Conservation (phyloP, 2,329 filamentous ascomycete species). For the Talaromyces sp. region DNA sequence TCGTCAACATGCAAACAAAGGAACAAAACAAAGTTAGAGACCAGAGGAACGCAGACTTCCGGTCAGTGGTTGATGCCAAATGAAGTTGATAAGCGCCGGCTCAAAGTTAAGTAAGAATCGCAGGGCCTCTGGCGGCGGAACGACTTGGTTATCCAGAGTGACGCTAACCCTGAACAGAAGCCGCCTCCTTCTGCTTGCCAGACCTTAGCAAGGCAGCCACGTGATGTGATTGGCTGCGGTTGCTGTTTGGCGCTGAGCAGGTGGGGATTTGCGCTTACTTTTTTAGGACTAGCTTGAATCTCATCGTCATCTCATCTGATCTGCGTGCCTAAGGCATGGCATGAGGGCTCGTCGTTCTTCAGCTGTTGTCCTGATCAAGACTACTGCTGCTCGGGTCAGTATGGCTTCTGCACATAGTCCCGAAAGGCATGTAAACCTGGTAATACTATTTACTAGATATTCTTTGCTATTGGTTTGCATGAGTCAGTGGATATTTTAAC, state of each 20-base stretch:
- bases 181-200: not conserved
- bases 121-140: constrained; percentile 7
- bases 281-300: not conserved
- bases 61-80: not conserved
- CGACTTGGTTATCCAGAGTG: not conserved
- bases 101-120: constrained; percentile 6
- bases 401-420: not conserved
- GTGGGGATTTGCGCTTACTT: not conserved
- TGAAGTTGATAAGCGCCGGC: constrained; percentile 6
- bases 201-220: not conserved
- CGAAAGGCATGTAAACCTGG: not conserved
- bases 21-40: not conserved
- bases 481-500: not conserved
- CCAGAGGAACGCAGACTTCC: not conserved
- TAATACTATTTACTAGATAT: not conserved
- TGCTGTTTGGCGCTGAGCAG: not conserved
- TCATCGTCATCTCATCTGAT: not conserved
- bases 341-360: not conserved
- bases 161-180: constrained; percentile 10
- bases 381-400: not conserved
- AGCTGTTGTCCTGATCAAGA: not conserved
- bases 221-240: constrained; percentile 1
- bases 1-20: not conserved
- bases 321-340: not conserved
- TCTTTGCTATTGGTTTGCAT: not conserved